phyloP scores from a whole-genome alignment of 768 basidiomycete species.

The Saitozyma podzolica region DNA sequence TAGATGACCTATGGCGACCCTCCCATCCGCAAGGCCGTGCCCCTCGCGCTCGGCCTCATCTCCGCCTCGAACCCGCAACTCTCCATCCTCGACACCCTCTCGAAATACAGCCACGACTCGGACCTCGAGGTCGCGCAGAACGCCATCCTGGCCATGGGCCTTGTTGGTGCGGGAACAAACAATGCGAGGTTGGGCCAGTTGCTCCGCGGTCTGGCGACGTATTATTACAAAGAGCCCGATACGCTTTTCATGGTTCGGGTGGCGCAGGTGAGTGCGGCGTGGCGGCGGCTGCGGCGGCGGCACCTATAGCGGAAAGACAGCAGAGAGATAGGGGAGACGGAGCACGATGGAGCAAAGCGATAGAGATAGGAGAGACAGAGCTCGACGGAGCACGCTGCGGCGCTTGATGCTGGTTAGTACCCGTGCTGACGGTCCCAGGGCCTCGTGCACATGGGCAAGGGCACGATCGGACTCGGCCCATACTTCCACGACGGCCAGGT shows the following conservation, averaged over 20 bases:
- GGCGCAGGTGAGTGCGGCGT: slow-evolving; percentile 56
- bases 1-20: slow-evolving; percentile 99
- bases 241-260: slow-evolving; percentile 95
- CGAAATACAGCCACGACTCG: slow-evolving; percentile 98
- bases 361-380: too few species aligned
- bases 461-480: slow-evolving; percentile 92
- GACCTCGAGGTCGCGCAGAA: slow-evolving; percentile 95
- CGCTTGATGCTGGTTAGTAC: not conserved
- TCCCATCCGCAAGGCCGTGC: slow-evolving; percentile 83
- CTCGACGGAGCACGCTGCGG: too few species aligned
- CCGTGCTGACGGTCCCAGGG: slow-evolving; percentile 61
- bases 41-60: slow-evolving; percentile 90
- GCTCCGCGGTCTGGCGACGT: slow-evolving; percentile 94
- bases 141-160: slow-evolving; percentile 97
- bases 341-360: too few species aligned
- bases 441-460: slow-evolving; percentile 99
- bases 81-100: slow-evolving; percentile 90
- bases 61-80: slow-evolving; percentile 95
- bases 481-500: slow-evolving; percentile 91
- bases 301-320: too few species aligned
- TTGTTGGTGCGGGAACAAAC: slow-evolving; percentile 98
- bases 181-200: slow-evolving; percentile 97
- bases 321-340: too few species aligned
- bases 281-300: too few species aligned
- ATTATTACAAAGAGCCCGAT: slow-evolving; percentile 96